phyloP scores from a whole-genome alignment of 345 rosid genomes.

The Syzygium aqueum region DNA sequence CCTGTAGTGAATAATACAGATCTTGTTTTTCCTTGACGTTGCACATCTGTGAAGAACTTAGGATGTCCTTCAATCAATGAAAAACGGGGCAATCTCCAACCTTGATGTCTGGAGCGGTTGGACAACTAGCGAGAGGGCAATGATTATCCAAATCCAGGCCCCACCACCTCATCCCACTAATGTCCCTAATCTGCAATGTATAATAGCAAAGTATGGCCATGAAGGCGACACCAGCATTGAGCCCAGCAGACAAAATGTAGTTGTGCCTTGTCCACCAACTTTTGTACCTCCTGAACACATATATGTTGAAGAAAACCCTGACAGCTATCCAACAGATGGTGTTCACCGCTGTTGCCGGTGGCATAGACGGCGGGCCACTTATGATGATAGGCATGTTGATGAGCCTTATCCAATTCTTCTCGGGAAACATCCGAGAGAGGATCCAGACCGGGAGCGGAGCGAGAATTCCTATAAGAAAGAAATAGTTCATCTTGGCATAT shows the following conservation, averaged over 20 bases:
- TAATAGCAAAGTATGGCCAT: conserved; percentile 28
- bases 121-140: conserved; percentile 35
- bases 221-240: conserved; percentile 54
- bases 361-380: conserved; percentile 17
- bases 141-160: conserved; percentile 35
- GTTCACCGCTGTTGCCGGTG: conserved; percentile 22
- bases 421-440: conserved; percentile 20
- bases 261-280: conserved; percentile 49
- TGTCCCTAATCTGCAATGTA: conserved; percentile 18
- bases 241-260: conserved; percentile 38
- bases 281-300: conserved; percentile 19
- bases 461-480: conserved; percentile 39
- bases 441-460: conserved; percentile 38
- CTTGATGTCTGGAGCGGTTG: conserved; percentile 29
- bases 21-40: neutral
- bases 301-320: conserved; percentile 23
- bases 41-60: neutral
- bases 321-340: conserved; percentile 25
- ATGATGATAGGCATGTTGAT: conserved; percentile 33
- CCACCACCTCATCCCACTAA: conserved; percentile 44
- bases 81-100: conserved; percentile 29
- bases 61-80: neutral
- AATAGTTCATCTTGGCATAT: conserved; percentile 39
- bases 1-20: neutral
- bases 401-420: conserved; percentile 28